These are phyloP conservation scores for Tolypocladium sp. DNA, from an alignment of 2,329 filamentous ascomycete species.

Conservation along the genomic window DNA sequence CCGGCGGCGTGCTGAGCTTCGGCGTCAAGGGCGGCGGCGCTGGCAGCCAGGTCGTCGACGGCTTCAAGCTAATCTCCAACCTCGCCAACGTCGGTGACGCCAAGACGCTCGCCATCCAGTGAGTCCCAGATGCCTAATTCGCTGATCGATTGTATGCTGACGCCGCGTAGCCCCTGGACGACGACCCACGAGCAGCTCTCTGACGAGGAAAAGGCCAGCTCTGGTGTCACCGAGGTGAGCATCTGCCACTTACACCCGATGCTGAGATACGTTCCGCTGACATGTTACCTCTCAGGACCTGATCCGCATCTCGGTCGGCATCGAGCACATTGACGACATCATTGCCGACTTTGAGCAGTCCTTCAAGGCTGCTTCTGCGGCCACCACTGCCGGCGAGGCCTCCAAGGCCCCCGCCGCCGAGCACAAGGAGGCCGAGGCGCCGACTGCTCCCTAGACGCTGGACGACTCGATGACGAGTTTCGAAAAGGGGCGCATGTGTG, in stretches of 20 bases:
- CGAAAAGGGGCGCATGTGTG: not conserved
- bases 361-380: conserved; percentile 53
- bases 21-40: conserved; percentile 83
- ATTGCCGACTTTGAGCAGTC: conserved; percentile 92
- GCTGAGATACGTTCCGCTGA: not conserved
- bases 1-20: conserved; percentile 85
- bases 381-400: conserved; percentile 24
- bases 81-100: conserved; percentile 93
- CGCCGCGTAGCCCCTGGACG: conserved; percentile 59
- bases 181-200: conserved; percentile 90
- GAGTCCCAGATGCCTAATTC: conserved; percentile 6
- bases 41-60: conserved; percentile 82
- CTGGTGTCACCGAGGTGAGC: conserved; percentile 68
- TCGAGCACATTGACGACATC: conserved; percentile 95
- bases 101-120: conserved; percentile 88
- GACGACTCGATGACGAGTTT: not conserved
- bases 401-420: conserved; percentile 12
- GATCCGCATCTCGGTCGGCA: conserved; percentile 91
- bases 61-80: conserved; percentile 92
- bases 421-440: conserved; percentile 28
- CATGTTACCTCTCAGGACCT: conserved; percentile 48
- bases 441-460: conserved; percentile 15
- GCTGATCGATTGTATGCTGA: not conserved
- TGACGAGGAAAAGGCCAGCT: conserved; percentile 69
- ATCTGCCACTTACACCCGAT: not conserved